Evolutionary conservation across 257 asterid species (phyloP), one percentile per base, ranked within the genome.

Genomic region (Solanum chiquidenum): DNA sequence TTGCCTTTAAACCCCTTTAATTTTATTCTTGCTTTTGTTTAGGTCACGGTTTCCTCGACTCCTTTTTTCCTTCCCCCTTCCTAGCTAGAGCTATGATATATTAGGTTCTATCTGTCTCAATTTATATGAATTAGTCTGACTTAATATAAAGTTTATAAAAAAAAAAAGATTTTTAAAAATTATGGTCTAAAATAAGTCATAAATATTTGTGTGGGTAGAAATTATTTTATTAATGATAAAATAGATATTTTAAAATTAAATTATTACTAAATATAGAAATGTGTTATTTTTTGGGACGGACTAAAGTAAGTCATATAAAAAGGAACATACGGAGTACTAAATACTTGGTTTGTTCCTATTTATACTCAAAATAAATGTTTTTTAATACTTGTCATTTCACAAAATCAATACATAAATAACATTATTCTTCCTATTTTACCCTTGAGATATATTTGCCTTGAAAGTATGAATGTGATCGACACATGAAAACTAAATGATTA

Each of bases 31-130:
- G 31, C 69, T 82, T 82, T 82, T 82, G 42, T 85, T 34, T 88
- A 83, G 85, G 46, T 90, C 92, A 88, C 90, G 92, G 64, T 62
- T 86, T 88, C 89, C 89, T 87, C 86, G 88, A 88, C 86, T 85
- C 55, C 90, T 86, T 75, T 35, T 37, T 20, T 38, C 25, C 35
- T 55, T 55, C 2, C 60, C 21, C 27, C 33, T 42, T 25, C 37
- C 66, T 23, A 31, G 40, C 83, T 68, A 75, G 27, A 25, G 35
- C 73, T 68, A 27, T 68, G 7, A n/a, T 64, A 62, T 66, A 25
- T 27, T 68, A 1, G 8, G 18, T 11, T 52, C 1, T 46, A 18
- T 55, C 9, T 0, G 2, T 64, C 7, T 64, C 16, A 27, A 25
- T 72, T 33, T 55, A 20, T 20, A 55, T 20, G 2, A 55, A 55